phyloP scores from a whole-genome alignment of 768 basidiomycete genomes.

The Phylloporus arenicola region DNA sequence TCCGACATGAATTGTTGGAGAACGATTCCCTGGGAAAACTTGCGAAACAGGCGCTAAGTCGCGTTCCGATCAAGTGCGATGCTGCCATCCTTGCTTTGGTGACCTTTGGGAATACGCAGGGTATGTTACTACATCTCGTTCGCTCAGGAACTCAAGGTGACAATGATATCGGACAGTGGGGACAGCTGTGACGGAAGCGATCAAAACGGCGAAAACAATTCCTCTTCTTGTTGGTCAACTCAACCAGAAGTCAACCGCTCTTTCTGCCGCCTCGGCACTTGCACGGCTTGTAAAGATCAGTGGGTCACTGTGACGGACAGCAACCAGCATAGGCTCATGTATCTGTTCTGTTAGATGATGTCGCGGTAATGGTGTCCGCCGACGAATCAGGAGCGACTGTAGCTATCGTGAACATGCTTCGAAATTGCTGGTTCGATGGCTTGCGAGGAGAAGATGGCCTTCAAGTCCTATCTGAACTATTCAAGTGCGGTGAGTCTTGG shows the following conservation, averaged over 20 bases:
- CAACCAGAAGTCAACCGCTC: constrained; percentile 10
- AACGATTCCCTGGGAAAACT: constrained; percentile 9
- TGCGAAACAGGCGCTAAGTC: constrained; percentile 12
- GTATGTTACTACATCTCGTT: not conserved
- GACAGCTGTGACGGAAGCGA: constrained; percentile 9
- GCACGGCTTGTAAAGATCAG: constrained; percentile 16
- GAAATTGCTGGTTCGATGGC: constrained; percentile 26
- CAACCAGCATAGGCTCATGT: not conserved
- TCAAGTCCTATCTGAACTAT: constrained; percentile 11
- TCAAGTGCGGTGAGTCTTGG: constrained; percentile 18
- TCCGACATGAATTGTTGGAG: constrained; percentile 1
- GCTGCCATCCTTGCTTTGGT: constrained; percentile 17
- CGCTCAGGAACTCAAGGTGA: not conserved
- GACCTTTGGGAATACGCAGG: constrained; percentile 9
- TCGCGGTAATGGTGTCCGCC: constrained; percentile 8
- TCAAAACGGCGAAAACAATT: constrained; percentile 13
- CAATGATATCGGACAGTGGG: not conserved
- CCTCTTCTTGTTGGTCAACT: constrained; percentile 15
- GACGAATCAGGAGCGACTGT: not conserved
- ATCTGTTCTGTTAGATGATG: constrained; percentile 10
- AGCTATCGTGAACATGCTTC: constrained; percentile 19
- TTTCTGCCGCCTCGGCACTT: constrained; percentile 18
- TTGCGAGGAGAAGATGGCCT: constrained; percentile 24
- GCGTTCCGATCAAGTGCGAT: constrained; percentile 6
- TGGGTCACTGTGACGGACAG: constrained; percentile 4